A percentile compares a stretch with the other conserved stretches of the same genome.
Conservation (phyloP, 1,284 basidiomycete genomes). For the Albatrellus sp. region DNA sequence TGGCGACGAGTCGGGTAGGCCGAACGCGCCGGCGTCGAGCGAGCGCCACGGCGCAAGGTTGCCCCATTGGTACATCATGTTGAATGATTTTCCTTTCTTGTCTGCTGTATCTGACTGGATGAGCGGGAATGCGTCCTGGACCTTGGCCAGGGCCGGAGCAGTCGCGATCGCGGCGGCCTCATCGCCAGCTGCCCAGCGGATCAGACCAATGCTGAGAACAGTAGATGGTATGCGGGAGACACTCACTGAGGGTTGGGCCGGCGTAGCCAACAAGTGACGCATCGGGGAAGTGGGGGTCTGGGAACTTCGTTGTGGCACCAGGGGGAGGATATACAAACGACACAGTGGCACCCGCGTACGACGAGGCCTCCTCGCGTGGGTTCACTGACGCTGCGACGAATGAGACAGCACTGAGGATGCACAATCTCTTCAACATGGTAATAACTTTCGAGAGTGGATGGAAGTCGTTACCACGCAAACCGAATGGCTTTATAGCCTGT, state of each 20-base stretch:
- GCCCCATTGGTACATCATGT: constrained; percentile 29
- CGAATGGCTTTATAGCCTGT: too few species aligned
- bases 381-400: background rate
- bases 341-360: constrained; percentile 17
- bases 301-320: constrained; percentile 13
- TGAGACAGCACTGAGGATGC: background rate
- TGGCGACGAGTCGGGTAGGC: constrained; percentile 36
- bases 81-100: constrained; percentile 11
- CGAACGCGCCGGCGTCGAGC: constrained; percentile 34
- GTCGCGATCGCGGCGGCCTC: constrained; percentile 18
- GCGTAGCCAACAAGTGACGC: constrained; percentile 16
- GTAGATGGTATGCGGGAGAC: background rate
- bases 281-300: constrained; percentile 18
- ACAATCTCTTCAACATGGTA: too few species aligned
- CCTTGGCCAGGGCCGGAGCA: constrained; percentile 14
- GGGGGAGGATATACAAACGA: constrained; percentile 18
- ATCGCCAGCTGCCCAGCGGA: constrained; percentile 10
- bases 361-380: constrained; percentile 7
- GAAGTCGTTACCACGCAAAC: too few species aligned
- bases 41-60: constrained; percentile 49
- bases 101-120: constrained; percentile 12
- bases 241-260: constrained; percentile 19
- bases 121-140: constrained; percentile 15
- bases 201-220: background rate
- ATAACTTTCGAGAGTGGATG: too few species aligned